Base-by-base conservation (phyloP, 2,329 filamentous ascomycete genomes). In the Diaporthe capsici region DNA sequence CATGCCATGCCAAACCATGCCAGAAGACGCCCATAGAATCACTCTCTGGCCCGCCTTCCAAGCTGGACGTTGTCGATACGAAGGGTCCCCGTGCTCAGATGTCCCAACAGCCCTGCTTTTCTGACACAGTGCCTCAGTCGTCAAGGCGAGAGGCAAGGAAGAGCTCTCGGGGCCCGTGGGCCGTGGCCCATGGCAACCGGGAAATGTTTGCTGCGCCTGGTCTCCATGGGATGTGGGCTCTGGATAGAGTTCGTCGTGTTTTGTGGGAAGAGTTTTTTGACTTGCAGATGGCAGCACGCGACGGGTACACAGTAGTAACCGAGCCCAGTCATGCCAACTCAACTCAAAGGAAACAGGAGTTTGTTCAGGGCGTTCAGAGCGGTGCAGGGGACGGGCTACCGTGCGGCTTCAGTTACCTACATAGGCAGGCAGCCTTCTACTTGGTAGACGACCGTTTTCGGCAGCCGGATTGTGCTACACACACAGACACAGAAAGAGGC, bases 141-240 rank as follows among this genome's bases (percentile, higher is more conserved):
- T 70, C 65, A 42, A 42, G 65, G 65, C 34, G 65, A 31, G n/a
- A 22, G 65, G 51, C 34, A 42, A 70, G 49, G 49, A 70, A 55
- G 34, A 13, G 17, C 47, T 55, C 34, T 70, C 65, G 65, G 65
- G 42, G 49, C 25, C 65, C 65, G 65, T 70, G 65, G 65, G 6
- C 49, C 65, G 65, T 70, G 65, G 65, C 44, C 49, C 65, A 39
- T 55, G n/a, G 65, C 49, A 70, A 68, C 47, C 31, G 65, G 65
- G 47, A 68, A 70, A 70, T 70, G 65, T 70, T 28, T 53, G 65
- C 65, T 53, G 47, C 47, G 63, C 63, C 65, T 70, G 65, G 65
- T 70, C 65, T 70, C 65, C 65, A 42, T 70, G 65, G 65, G 34
- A 42, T 55, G 65, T 70, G 65, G 65, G 34, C 65, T 70, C 65